Evolutionary conservation across 2,329 filamentous ascomycete species (phyloP).

Genomic region (Clonostachys sp.): DNA sequence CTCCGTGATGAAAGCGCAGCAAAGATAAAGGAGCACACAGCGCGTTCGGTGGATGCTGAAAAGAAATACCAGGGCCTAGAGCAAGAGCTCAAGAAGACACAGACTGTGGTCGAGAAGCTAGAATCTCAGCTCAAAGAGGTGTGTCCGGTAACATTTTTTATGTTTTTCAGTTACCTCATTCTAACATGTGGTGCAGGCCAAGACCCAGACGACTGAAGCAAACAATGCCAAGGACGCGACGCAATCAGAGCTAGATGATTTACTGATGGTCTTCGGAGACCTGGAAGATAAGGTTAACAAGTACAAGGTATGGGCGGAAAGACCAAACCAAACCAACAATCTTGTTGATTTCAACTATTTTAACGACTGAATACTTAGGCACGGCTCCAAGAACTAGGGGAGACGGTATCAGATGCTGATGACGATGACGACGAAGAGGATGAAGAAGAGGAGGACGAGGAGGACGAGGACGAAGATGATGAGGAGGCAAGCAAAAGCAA

Average conservation of each 20-base stretch:
- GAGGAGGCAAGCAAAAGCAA: conserved; percentile 7
- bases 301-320: conserved; percentile 58
- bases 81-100: conserved; percentile 12
- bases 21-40: conserved; percentile 12
- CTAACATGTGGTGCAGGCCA: conserved; percentile 13
- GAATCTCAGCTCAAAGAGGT: conserved; percentile 16
- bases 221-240: conserved; percentile 58
- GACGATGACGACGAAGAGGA: conserved; percentile 58
- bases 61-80: conserved; percentile 15
- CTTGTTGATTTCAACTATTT: background rate
- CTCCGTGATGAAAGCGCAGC: conserved; percentile 32
- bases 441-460: conserved; percentile 38
- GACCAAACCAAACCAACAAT: background rate
- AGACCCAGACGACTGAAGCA: conserved; percentile 29
- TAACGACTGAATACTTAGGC: conserved; percentile 25
- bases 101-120: conserved; percentile 5
- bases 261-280: conserved; percentile 77
- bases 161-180: background rate
- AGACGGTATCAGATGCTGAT: conserved; percentile 73
- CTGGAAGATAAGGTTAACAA: conserved; percentile 71
- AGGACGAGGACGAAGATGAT: conserved; percentile 23
- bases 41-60: conserved; percentile 16
- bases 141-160: background rate
- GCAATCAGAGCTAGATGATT: conserved; percentile 74
- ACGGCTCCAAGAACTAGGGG: conserved; percentile 62